Evolutionary conservation across 1,284 basidiomycete species (phyloP).

Genomic region (Takashimella tepidaria): DNA sequence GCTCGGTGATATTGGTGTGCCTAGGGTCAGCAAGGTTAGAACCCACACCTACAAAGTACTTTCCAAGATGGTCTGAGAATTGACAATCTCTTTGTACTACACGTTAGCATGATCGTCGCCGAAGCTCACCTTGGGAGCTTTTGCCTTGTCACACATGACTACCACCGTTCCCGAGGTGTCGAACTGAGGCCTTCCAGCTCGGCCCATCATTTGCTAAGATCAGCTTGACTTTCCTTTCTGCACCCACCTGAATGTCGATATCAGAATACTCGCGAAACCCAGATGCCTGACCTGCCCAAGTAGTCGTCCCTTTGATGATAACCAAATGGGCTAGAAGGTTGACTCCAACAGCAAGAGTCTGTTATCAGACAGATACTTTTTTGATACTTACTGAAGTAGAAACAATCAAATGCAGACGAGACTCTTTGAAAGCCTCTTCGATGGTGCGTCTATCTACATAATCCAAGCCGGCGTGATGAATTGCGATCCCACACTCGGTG

Average conservation of each 20-base stretch:
- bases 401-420: constrained; percentile 44
- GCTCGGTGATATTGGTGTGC: constrained; percentile 76
- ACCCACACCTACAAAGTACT: constrained; percentile 56
- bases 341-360: constrained; percentile 53
- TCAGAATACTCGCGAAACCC: constrained; percentile 46
- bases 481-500: constrained; percentile 47
- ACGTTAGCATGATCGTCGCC: constrained; percentile 37
- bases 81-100: constrained; percentile 35
- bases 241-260: constrained; percentile 44
- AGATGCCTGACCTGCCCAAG: constrained; percentile 31
- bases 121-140: constrained; percentile 24
- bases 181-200: constrained; percentile 86
- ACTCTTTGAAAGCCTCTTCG: constrained; percentile 48
- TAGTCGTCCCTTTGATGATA: constrained; percentile 46
- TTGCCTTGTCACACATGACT: constrained; percentile 38
- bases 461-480: constrained; percentile 55
- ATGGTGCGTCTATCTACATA: constrained; percentile 47
- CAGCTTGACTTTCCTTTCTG: not conserved
- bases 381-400: constrained; percentile 42
- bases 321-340: constrained; percentile 51
- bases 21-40: constrained; percentile 9
- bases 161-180: constrained; percentile 55
- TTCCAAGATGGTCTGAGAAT: constrained; percentile 63
- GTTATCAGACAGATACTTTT: not conserved
- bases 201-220: constrained; percentile 48